phyloP scores from a whole-genome alignment of 768 basidiomycete genomes.

The Albatrellus ellisii region DNA sequence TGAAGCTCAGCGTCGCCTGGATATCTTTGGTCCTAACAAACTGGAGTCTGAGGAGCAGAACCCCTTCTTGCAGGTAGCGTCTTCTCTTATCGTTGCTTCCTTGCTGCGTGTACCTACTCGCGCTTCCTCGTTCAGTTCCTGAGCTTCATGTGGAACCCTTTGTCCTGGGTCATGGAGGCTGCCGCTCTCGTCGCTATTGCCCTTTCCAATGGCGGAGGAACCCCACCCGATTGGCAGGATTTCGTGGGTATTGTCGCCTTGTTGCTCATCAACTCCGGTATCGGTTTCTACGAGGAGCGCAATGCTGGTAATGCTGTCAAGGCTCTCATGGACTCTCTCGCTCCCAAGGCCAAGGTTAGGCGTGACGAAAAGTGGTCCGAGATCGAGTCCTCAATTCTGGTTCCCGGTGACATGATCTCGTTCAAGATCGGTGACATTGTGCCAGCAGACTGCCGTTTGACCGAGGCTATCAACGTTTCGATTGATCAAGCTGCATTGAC shows the following conservation, averaged over 20 bases:
- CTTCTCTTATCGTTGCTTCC: neutral
- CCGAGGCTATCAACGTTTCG: conserved; percentile 92
- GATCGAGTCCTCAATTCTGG: conserved; percentile 80
- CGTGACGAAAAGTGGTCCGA: conserved; percentile 79
- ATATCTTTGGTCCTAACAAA: conserved; percentile 94
- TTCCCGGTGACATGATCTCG: conserved; percentile 90
- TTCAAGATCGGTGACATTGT: conserved; percentile 99
- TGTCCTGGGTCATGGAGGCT: conserved; percentile 99
- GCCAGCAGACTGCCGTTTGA: conserved; percentile 94
- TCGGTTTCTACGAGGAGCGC: conserved; percentile 97
- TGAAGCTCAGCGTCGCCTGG: conserved; percentile 75
- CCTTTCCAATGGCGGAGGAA: conserved; percentile 81
- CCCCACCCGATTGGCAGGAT: conserved; percentile 93
- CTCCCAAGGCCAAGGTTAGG: conserved; percentile 92
- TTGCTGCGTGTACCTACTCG: neutral
- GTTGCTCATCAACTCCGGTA: conserved; percentile 86
- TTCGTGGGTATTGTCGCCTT: conserved; percentile 93
- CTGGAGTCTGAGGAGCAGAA: conserved; percentile 87
- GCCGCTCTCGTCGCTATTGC: conserved; percentile 91
- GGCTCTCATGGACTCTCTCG: conserved; percentile 98
- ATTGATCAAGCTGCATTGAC: conserved; percentile 98
- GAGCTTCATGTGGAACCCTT: conserved; percentile 99
- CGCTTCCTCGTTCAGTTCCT: conserved; percentile 43
- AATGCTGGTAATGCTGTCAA: conserved; percentile 98
- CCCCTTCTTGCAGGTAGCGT: conserved; percentile 33